Percentiles rank a stretch among this genome's conserved stretches.
Evolutionary conservation across 2,329 filamentous ascomycete species (phyloP).

Genomic region (Exserohilum rostratum): DNA sequence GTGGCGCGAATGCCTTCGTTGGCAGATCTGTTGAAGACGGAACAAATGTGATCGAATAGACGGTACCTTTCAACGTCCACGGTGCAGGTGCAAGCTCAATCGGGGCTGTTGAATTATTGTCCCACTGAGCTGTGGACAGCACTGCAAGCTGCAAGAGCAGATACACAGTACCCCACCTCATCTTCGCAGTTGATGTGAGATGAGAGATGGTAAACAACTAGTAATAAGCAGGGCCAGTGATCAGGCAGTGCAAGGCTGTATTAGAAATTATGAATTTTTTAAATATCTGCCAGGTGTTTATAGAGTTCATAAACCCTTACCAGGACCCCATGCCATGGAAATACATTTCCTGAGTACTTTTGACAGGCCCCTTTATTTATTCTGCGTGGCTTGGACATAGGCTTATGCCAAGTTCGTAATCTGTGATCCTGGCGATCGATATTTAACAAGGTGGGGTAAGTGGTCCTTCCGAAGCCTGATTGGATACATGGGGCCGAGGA

Average conservation of each 20-base stretch:
- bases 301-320: no score
- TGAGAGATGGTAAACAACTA: neutral
- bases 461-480: neutral
- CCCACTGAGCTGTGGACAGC: neutral
- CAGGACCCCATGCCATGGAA: no score
- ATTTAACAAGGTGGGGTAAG: neutral
- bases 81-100: neutral
- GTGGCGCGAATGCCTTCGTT: neutral
- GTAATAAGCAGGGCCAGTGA: neutral
- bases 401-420: neutral
- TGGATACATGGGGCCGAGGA: neutral
- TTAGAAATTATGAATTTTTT: no score
- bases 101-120: neutral
- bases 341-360: no score
- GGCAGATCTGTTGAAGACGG: neutral
- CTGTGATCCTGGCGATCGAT: neutral
- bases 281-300: neutral
- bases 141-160: neutral
- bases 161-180: neutral
- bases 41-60: neutral
- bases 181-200: neutral
- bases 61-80: neutral
- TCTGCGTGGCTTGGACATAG: neutral
- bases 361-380: neutral
- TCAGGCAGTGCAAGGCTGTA: neutral